A percentile compares a stretch with the other conserved stretches of the same genome.
These are phyloP conservation scores for Ogataea thermomethanolica DNA, from an alignment of 805 yeast species.

Conservation along the genomic window DNA sequence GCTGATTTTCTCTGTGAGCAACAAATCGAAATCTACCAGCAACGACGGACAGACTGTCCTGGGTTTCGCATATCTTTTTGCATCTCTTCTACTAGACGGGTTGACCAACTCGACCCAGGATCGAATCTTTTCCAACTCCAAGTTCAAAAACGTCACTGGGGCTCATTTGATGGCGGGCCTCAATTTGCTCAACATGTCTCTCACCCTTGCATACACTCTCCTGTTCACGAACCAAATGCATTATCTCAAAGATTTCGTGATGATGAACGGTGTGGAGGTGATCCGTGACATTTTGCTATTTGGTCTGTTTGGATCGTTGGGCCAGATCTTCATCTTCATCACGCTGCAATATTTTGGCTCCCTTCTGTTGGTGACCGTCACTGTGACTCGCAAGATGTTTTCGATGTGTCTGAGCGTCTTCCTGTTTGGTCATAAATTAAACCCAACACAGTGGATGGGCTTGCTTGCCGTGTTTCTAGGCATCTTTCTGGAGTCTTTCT, in stretches of 20 bases:
- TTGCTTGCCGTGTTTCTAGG: conserved; percentile 80
- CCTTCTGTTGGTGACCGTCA: conserved; percentile 80
- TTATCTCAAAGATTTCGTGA: conserved; percentile 48
- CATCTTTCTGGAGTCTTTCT: conserved; percentile 70
- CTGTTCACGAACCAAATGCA: conserved; percentile 46
- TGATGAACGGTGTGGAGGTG: conserved; percentile 47
- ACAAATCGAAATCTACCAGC: conserved; percentile 23
- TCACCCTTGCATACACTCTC: conserved; percentile 49
- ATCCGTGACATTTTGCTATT: conserved; percentile 59
- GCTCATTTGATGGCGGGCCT: conserved; percentile 81
- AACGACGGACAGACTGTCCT: conserved; percentile 42
- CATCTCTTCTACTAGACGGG: conserved; percentile 81
- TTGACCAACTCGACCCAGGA: conserved; percentile 93
- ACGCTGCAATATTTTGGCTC: conserved; percentile 86
- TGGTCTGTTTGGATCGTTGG: conserved; percentile 80
- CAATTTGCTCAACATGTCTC: conserved; percentile 41
- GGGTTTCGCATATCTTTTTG: conserved; percentile 59
- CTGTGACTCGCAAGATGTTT: conserved; percentile 94
- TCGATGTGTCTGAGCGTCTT: conserved; percentile 90
- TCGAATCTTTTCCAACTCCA: conserved; percentile 56
- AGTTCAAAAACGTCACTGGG: conserved; percentile 55
- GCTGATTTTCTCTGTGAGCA: conserved; percentile 57
- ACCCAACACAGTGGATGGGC: conserved; percentile 70
- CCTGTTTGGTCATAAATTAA: conserved; percentile 76
- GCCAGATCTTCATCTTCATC: conserved; percentile 89